These are phyloP conservation scores for Diaporthe longicolla DNA, from an alignment of 2,329 filamentous ascomycete genomes.

Conservation along the genomic window DNA sequence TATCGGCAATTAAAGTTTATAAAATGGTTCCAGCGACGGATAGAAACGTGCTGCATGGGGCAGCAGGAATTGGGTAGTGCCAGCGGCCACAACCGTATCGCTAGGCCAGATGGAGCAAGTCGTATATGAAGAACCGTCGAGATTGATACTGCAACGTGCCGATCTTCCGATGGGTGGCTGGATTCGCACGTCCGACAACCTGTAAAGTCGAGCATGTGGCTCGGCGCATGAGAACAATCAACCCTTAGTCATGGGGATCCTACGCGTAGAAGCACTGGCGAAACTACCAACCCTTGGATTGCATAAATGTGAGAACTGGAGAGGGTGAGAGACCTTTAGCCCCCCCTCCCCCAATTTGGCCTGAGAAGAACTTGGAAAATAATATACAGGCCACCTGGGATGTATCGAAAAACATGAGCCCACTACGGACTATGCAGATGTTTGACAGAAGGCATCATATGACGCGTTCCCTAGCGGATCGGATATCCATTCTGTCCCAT, in stretches of 20 bases:
- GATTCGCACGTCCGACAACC: background rate
- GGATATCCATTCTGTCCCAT: background rate
- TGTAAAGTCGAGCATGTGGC: background rate
- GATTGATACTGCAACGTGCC: background rate
- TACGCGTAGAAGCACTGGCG: no score
- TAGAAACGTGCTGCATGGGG: constrained; percentile 18
- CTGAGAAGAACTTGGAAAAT: no score
- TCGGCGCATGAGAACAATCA: background rate
- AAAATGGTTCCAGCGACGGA: background rate
- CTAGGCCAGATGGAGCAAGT: constrained; percentile 25
- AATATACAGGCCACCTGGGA: no score
- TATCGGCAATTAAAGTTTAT: background rate
- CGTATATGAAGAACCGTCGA: background rate
- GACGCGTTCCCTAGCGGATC: background rate
- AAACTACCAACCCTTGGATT: no score
- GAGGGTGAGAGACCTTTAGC: no score
- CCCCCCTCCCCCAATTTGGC: no score
- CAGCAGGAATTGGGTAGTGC: constrained; percentile 20
- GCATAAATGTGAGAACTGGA: no score
- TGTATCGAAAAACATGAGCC: no score
- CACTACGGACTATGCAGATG: no score
- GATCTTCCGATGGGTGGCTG: background rate
- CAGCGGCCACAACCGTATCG: constrained; percentile 10
- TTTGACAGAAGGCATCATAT: background rate
- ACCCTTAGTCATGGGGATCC: no score